phyloP scores from a whole-genome alignment of 2,329 filamentous ascomycete species.

The Diplodia scrobiculata region DNA sequence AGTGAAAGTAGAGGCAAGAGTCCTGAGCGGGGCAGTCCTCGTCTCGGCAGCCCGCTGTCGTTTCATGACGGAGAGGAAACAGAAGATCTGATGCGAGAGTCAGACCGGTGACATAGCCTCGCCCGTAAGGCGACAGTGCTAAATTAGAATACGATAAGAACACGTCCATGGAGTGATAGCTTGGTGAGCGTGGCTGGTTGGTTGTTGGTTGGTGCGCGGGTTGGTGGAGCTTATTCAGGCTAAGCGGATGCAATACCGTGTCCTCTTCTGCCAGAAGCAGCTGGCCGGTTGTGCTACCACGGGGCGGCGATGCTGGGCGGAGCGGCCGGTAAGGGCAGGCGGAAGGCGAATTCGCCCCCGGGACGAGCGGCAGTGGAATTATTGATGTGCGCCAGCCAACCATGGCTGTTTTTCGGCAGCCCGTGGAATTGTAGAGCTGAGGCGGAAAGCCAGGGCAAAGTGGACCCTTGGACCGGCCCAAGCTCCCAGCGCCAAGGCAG shows the following conservation, averaged over 20 bases:
- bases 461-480: constrained; percentile 24
- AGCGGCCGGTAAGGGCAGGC: neutral
- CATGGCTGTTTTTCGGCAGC: no score
- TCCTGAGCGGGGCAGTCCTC: constrained; percentile 7
- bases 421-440: neutral
- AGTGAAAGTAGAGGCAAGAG: constrained; percentile 32
- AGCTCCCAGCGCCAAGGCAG: constrained; percentile 27
- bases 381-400: neutral
- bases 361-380: constrained; percentile 7
- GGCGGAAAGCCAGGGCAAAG: constrained; percentile 5
- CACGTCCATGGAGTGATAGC: neutral
- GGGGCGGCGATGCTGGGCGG: neutral
- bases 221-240: constrained; percentile 17
- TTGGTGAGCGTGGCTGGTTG: constrained; percentile 4
- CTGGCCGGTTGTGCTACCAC: neutral
- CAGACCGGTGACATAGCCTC: neutral
- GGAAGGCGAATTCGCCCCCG: neutral
- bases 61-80: constrained; percentile 18
- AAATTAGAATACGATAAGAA: constrained; percentile 23
- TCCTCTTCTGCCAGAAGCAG: neutral
- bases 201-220: neutral
- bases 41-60: constrained; percentile 5
- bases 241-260: constrained; percentile 17
- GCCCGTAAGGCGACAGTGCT: neutral
- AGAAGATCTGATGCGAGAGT: constrained; percentile 9